A percentile compares a stretch with the other conserved stretches of the same genome.
These are phyloP conservation scores for Ophiocytium majus DNA, from an alignment of 352 stramenopile genomes.

Conservation along the genomic window DNA sequence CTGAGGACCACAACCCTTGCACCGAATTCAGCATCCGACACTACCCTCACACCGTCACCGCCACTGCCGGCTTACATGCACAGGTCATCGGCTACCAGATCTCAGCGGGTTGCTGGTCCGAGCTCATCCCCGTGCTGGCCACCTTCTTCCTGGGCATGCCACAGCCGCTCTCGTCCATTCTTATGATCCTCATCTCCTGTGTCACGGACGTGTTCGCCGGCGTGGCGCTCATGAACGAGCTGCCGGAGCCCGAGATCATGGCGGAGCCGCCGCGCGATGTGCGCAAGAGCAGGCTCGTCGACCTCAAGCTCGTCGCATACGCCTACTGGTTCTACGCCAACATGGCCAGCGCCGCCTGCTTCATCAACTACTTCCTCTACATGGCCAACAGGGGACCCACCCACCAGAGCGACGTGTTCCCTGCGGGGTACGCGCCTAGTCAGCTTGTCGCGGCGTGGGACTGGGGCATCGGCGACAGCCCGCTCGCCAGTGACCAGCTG, in stretches of 20 bases:
- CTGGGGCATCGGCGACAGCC: background rate
- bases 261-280: slow-evolving; percentile 39
- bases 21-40: no score
- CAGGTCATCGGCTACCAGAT: slow-evolving; percentile 8
- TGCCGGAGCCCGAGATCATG: slow-evolving; percentile 62
- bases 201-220: slow-evolving; percentile 79
- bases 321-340: slow-evolving; percentile 65
- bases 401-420: background rate
- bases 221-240: slow-evolving; percentile 64
- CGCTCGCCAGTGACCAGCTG: background rate
- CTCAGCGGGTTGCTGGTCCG: background rate
- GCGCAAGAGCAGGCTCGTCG: slow-evolving; percentile 75
- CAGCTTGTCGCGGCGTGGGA: slow-evolving; percentile 24
- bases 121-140: background rate
- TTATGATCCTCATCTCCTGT: slow-evolving; percentile 85
- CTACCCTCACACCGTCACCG: no score
- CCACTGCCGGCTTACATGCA: no score
- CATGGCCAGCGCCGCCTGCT: slow-evolving; percentile 2
- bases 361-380: slow-evolving; percentile 34
- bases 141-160: slow-evolving; percentile 67
- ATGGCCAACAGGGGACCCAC: slow-evolving; percentile 14
- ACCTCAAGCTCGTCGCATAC: slow-evolving; percentile 78
- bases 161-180: slow-evolving; percentile 76
- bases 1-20: no score
- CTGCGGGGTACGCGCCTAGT: background rate